Conservation (phyloP, 441 rosid species). For the Corymbia citriodora region DNA sequence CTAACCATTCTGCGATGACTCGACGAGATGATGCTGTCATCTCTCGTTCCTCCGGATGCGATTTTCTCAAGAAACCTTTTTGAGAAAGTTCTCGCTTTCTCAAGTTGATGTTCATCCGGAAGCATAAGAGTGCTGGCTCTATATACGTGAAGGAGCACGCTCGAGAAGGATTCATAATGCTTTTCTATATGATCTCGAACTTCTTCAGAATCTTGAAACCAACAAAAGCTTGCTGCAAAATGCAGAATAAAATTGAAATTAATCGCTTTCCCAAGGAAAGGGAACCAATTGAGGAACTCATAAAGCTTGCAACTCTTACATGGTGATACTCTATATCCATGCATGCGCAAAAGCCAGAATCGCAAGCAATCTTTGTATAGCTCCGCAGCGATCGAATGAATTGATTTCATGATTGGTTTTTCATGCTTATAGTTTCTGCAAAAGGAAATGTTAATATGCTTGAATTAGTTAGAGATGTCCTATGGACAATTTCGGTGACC, state of each 20-base stretch:
- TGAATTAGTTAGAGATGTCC: background rate
- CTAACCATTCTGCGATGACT: constrained; percentile 15
- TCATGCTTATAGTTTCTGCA: constrained; percentile 26
- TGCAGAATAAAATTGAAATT: background rate
- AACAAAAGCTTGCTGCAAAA: constrained; percentile 43
- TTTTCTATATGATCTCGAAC: constrained; percentile 16
- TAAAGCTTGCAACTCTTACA: constrained; percentile 18
- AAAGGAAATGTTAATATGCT: background rate
- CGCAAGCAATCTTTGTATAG: constrained; percentile 46
- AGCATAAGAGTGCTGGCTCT: constrained; percentile 53
- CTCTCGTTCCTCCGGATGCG: background rate
- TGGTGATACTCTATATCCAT: constrained; percentile 43
- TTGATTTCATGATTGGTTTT: constrained; percentile 5
- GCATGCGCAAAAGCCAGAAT: constrained; percentile 43
- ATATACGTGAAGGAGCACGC: constrained; percentile 35
- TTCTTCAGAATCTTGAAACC: constrained; percentile 41
- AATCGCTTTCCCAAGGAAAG: background rate
- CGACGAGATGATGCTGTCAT: background rate
- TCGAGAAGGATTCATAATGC: constrained; percentile 22
- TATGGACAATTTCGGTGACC: background rate
- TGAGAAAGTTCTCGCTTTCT: constrained; percentile 47
- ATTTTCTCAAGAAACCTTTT: constrained; percentile 31
- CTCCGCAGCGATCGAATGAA: constrained; percentile 1
- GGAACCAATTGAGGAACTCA: background rate
- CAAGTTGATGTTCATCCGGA: constrained; percentile 32